These are phyloP conservation scores for Pichia deserticola DNA, from an alignment of 805 yeast species.

Conservation along the genomic window DNA sequence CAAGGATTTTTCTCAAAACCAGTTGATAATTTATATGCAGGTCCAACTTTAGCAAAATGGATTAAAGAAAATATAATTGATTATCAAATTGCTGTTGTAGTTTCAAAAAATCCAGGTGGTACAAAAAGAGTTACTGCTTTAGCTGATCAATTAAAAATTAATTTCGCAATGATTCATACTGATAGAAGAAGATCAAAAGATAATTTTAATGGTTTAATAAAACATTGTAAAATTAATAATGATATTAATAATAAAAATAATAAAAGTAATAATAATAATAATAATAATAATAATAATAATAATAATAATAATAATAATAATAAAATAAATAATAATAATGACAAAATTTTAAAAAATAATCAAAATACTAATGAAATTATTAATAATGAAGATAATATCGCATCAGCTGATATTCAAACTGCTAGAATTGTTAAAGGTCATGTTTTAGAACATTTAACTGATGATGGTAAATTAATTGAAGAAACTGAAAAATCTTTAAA, in stretches of 20 bases:
- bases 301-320: no score
- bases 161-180: constrained; percentile 98
- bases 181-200: constrained; percentile 90
- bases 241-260: constrained; percentile 22
- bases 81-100: constrained; percentile 85
- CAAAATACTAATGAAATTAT: no score
- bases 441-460: constrained; percentile 82
- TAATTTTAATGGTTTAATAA: constrained; percentile 32
- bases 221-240: constrained; percentile 37
- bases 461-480: constrained; percentile 41
- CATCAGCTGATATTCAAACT: constrained; percentile 79
- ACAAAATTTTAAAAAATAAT: no score
- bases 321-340: no score
- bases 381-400: constrained; percentile 62
- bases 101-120: constrained; percentile 98
- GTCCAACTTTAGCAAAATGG: constrained; percentile 95
- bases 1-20: constrained; percentile 98
- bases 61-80: constrained; percentile 83
- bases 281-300: constrained; percentile 31
- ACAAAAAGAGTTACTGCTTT: constrained; percentile 95
- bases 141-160: constrained; percentile 93
- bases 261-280: constrained; percentile 19
- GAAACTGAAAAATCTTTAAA: constrained; percentile 8
- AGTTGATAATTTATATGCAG: constrained; percentile 93
- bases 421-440: constrained; percentile 96